Conservation (phyloP, 305 asterid genomes). For the Fraxinus greggii region DNA sequence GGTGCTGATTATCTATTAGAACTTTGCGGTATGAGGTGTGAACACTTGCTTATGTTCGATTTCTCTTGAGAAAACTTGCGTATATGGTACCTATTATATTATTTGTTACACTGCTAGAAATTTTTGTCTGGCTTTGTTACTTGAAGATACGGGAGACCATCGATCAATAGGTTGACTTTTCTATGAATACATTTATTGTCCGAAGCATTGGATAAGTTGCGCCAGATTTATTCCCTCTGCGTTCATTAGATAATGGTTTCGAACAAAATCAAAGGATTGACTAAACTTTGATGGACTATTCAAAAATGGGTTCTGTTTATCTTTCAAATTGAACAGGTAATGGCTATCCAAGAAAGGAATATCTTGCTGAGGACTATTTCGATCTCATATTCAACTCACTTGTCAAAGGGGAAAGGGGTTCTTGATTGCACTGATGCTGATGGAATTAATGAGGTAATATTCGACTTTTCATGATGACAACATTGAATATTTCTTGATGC, state of each 20-base stretch:
- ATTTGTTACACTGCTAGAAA: not conserved
- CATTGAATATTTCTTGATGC: not conserved
- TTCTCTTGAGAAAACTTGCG: not conserved
- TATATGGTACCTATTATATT: not conserved
- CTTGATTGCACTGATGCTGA: not conserved
- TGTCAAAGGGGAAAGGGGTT: not conserved
- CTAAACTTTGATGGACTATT: not conserved
- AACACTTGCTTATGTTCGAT: not conserved
- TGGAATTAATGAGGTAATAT: not conserved
- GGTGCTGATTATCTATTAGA: not conserved
- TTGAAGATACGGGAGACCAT: not conserved
- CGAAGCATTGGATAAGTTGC: not conserved
- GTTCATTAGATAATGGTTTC: not conserved
- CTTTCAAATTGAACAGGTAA: not conserved
- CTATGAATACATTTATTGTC: not conserved
- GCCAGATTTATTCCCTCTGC: not conserved
- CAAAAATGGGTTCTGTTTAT: not conserved
- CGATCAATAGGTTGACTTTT: not conserved
- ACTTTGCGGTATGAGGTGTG: not conserved
- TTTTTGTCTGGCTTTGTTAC: not conserved
- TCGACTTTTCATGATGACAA: not conserved
- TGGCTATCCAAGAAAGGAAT: not conserved
- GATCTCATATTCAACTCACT: not conserved
- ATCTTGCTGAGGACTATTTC: not conserved
- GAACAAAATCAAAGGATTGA: not conserved